A percentile compares a stretch with the other conserved stretches of the same genome.
phyloP scores from a whole-genome alignment of 2,329 filamentous ascomycete species.

The Pseudomassariella vexata region DNA sequence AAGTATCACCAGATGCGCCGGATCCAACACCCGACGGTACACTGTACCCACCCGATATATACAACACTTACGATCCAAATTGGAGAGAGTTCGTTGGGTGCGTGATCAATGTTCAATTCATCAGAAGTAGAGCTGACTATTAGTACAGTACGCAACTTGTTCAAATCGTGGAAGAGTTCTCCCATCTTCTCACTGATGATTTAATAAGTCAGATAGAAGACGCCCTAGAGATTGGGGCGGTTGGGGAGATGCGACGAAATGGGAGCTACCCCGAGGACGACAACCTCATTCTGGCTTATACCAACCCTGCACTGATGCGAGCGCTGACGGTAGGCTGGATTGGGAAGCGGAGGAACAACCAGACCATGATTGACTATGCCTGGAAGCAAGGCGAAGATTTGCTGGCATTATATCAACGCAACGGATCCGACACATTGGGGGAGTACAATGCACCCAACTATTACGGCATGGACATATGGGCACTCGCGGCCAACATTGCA shows the following conservation, averaged over 20 bases:
- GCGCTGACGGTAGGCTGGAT: constrained; percentile 33
- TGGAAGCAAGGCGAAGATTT: constrained; percentile 24
- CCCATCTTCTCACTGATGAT: constrained; percentile 20
- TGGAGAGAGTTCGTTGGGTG: constrained; percentile 31
- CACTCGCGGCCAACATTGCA: constrained; percentile 29
- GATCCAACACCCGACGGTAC: constrained; percentile 26
- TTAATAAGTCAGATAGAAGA: constrained; percentile 29
- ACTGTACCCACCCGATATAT: constrained; percentile 27
- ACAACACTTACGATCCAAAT: constrained; percentile 26
- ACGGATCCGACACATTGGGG: constrained; percentile 17
- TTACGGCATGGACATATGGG: constrained; percentile 35
- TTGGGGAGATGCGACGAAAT: constrained; percentile 33
- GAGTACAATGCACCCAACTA: constrained; percentile 36
- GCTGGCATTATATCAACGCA: constrained; percentile 21
- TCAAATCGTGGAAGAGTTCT: constrained; percentile 29
- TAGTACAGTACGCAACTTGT: constrained; percentile 23
- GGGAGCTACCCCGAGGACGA: constrained; percentile 30
- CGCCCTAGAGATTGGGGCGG: constrained; percentile 27
- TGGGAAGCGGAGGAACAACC: constrained; percentile 30
- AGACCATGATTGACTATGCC: constrained; percentile 29
- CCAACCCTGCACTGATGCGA: constrained; percentile 36
- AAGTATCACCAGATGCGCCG: constrained; percentile 32
- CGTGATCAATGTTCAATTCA: too few species aligned
- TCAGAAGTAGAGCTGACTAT: neutral
- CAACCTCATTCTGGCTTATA: constrained; percentile 32